Evolutionary conservation across 75 land plant species (phyloP).

Genomic region (Selaginella moellendorffii): DNA sequence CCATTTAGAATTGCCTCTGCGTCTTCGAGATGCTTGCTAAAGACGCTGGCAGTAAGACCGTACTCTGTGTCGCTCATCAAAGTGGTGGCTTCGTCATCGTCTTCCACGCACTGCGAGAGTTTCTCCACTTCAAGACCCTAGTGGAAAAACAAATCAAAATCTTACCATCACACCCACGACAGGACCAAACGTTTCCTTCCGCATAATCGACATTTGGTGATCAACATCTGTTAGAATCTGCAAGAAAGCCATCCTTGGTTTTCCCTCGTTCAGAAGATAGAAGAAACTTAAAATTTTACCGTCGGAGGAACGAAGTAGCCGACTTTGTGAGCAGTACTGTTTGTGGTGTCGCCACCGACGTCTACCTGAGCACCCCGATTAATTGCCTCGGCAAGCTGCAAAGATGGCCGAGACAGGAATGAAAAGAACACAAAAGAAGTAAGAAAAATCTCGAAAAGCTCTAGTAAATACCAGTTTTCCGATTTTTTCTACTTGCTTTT

Average conservation of each 20-base stretch:
- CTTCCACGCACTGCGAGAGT: slow-evolving; percentile 9
- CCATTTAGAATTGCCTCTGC: slow-evolving; percentile 7
- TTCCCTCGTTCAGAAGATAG: neutral
- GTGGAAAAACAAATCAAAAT: neutral
- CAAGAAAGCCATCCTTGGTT: neutral
- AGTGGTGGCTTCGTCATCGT: slow-evolving; percentile 13
- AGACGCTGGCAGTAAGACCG: slow-evolving; percentile 20
- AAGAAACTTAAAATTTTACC: neutral
- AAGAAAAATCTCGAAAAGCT: neutral
- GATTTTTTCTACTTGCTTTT: slow-evolving; percentile 14
- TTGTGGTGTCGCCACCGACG: neutral
- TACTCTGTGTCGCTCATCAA: slow-evolving; percentile 21
- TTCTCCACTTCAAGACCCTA: too few relatives aligned
- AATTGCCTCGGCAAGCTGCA: slow-evolving; percentile 19
- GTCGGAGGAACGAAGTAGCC: slow-evolving; percentile 24
- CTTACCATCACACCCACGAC: slow-evolving; percentile 19
- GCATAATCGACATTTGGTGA: slow-evolving; percentile 23
- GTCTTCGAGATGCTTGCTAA: slow-evolving; percentile 16
- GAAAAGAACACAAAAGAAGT: neutral
- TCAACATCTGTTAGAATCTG: slow-evolving; percentile 19
- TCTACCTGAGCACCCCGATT: slow-evolving; percentile 16
- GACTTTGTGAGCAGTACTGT: slow-evolving; percentile 1
- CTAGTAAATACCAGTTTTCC: slow-evolving; percentile 15
- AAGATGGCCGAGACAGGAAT: neutral
- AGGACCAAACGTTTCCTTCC: slow-evolving; percentile 23